Conservation (phyloP, 768 basidiomycete genomes). For the Termitomyces sp. region DNA sequence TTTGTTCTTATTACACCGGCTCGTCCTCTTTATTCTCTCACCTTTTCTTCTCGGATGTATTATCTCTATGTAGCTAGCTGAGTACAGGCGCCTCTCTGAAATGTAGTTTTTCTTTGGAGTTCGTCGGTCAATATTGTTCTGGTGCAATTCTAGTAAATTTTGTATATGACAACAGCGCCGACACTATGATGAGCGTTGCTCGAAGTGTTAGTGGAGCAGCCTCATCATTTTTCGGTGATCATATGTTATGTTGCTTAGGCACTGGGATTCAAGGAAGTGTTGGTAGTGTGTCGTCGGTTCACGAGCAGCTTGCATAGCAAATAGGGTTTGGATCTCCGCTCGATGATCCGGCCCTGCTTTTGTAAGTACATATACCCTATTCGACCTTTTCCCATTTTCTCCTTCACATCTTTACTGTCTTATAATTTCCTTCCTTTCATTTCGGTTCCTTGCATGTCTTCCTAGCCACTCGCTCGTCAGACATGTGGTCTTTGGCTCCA, state of each 20-base stretch:
- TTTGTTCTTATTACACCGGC: constrained; percentile 12
- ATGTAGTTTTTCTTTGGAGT: constrained; percentile 14
- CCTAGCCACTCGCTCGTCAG: background rate
- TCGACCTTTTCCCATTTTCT: background rate
- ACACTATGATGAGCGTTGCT: background rate
- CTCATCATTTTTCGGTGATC: no score
- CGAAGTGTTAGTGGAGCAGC: background rate
- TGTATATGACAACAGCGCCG: background rate
- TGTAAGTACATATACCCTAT: background rate
- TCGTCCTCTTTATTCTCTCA: constrained; percentile 14
- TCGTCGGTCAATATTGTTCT: background rate
- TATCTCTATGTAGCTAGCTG: constrained; percentile 24
- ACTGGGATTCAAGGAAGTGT: background rate
- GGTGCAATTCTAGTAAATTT: no score
- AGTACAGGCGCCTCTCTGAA: constrained; percentile 19
- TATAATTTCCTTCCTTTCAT: background rate
- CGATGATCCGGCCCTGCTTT: background rate
- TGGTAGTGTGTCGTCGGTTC: no score
- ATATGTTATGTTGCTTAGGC: background rate
- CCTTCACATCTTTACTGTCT: background rate
- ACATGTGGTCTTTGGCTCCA: constrained; percentile 14
- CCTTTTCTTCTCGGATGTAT: constrained; percentile 29
- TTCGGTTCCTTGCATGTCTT: constrained; percentile 11
- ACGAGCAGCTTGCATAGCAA: no score
- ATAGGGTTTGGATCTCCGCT: background rate